Evolutionary conservation across 1,284 basidiomycete species (phyloP).

Genomic region (Acaromyces ingoldii): DNA sequence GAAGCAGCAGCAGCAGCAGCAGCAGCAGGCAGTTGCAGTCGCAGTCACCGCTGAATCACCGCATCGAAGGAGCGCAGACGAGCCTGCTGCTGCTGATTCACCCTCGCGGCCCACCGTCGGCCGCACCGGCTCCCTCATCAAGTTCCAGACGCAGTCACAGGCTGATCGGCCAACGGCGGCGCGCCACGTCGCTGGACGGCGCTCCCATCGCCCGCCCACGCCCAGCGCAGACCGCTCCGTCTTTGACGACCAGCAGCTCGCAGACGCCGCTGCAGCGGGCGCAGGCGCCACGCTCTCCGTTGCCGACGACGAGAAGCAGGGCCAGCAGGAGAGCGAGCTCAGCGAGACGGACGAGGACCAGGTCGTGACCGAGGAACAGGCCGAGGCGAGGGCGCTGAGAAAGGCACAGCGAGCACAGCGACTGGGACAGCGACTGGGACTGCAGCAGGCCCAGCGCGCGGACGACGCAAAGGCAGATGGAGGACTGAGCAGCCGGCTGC

Average conservation of each 20-base stretch:
- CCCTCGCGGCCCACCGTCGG: too few relatives aligned
- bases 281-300: neutral
- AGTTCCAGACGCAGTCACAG: constrained; percentile 3
- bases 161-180: constrained; percentile 4
- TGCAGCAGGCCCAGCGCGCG: neutral
- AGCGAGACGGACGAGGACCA: constrained; percentile 8
- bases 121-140: neutral
- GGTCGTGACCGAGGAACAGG: constrained; percentile 34
- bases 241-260: neutral
- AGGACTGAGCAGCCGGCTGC: constrained; percentile 13
- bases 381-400: constrained; percentile 11
- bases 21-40: too few relatives aligned
- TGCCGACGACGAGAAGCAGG: neutral
- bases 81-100: too few relatives aligned
- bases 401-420: neutral
- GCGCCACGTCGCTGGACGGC: neutral
- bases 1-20: neutral
- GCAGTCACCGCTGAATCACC: too few relatives aligned
- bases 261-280: neutral
- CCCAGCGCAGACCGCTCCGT: constrained; percentile 3
- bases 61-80: too few relatives aligned
- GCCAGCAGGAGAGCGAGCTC: constrained; percentile 9
- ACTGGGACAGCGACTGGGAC: neutral
- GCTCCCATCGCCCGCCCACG: too few relatives aligned
- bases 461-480: neutral